These are phyloP conservation scores for Protomyces lactucae-debilis DNA, from an alignment of 1,139 yeast genomes.

Conservation along the genomic window DNA sequence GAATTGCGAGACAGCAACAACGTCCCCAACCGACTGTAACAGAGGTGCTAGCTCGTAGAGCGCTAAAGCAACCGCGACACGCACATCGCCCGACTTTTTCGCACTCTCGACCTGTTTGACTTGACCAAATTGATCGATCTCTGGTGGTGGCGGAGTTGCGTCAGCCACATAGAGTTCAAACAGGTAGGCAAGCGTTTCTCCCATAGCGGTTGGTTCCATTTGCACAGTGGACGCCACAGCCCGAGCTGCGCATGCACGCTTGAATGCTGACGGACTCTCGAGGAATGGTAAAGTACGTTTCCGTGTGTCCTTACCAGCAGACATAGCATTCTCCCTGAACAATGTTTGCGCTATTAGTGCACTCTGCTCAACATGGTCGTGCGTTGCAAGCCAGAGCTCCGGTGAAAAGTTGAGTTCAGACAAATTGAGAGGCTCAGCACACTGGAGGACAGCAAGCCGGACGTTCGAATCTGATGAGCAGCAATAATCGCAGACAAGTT, in stretches of 20 bases:
- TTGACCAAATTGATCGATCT: constrained; percentile 17
- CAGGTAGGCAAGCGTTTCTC: constrained; percentile 48
- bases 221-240: constrained; percentile 73
- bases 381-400: constrained; percentile 74
- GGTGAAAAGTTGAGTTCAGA: constrained; percentile 51
- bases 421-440: constrained; percentile 79
- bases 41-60: constrained; percentile 55
- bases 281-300: constrained; percentile 49
- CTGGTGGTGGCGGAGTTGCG: constrained; percentile 8
- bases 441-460: constrained; percentile 72
- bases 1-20: constrained; percentile 33
- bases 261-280: constrained; percentile 50
- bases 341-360: constrained; percentile 69
- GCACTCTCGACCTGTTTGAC: background rate
- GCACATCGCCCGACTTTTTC: background rate
- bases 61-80: constrained; percentile 49
- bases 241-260: constrained; percentile 54
- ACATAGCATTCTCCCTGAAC: constrained; percentile 72
- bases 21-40: constrained; percentile 38
- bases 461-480: constrained; percentile 65
- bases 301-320: constrained; percentile 47
- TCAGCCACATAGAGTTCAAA: constrained; percentile 42
- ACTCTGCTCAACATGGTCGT: constrained; percentile 63
- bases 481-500: constrained; percentile 54
- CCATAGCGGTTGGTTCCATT: constrained; percentile 73